Evolutionary conservation across 2,329 filamentous ascomycete species (phyloP).

Genomic region (Cladosporium colombiae): DNA sequence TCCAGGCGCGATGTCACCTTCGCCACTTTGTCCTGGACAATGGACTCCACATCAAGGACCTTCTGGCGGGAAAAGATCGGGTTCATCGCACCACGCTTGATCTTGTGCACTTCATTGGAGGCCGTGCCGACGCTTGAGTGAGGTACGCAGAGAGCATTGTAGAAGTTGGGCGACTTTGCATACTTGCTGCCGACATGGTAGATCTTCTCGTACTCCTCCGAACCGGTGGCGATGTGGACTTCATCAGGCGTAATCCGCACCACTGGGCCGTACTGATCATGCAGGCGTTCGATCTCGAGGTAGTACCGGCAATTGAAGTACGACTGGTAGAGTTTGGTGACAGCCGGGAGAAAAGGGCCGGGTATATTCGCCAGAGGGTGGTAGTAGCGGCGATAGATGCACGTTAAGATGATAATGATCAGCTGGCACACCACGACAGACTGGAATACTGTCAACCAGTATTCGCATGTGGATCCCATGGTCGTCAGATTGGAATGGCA

Average conservation of each 20-base stretch:
- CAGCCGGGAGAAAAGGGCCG: slow-evolving; percentile 35
- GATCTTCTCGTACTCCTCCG: slow-evolving; percentile 25
- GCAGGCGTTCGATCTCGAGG: slow-evolving; percentile 28
- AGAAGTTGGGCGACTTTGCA: slow-evolving; percentile 19
- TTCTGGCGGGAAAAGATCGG: slow-evolving; percentile 34
- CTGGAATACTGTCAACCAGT: neutral
- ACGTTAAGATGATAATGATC: neutral
- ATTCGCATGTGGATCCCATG: neutral
- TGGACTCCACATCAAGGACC: slow-evolving; percentile 26
- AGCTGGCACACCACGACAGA: neutral
- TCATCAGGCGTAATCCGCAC: slow-evolving; percentile 27
- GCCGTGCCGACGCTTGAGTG: slow-evolving; percentile 23
- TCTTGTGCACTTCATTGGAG: slow-evolving; percentile 24
- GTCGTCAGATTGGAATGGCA: neutral
- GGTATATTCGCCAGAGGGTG: slow-evolving; percentile 43
- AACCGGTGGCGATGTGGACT: slow-evolving; percentile 19
- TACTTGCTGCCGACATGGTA: slow-evolving; percentile 24
- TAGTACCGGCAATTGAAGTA: slow-evolving; percentile 26
- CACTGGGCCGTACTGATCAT: slow-evolving; percentile 28
- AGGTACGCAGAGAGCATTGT: slow-evolving; percentile 23
- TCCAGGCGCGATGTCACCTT: slow-evolving; percentile 24
- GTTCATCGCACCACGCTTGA: slow-evolving; percentile 20
- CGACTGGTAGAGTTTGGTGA: slow-evolving; percentile 24
- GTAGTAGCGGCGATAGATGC: slow-evolving; percentile 40
- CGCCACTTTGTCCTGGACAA: slow-evolving; percentile 26